Evolutionary conservation across 1,139 yeast genomes (phyloP).

Genomic region (Ogataea hybrid): DNA sequence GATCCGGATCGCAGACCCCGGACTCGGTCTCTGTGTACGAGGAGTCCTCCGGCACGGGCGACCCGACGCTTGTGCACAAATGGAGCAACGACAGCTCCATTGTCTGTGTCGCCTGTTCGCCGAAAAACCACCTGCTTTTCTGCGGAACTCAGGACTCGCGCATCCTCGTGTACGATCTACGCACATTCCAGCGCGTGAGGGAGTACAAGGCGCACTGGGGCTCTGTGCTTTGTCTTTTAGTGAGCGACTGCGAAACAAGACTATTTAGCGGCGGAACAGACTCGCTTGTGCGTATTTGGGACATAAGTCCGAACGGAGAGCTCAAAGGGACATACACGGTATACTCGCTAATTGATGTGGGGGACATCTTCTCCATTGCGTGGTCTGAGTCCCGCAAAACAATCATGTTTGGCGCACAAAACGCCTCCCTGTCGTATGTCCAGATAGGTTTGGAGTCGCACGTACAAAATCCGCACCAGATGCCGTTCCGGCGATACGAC

Average conservation of each 20-base stretch:
- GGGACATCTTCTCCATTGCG: constrained; percentile 84
- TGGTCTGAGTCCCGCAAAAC: constrained; percentile 63
- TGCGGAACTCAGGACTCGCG: constrained; percentile 96
- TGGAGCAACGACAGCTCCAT: constrained; percentile 79
- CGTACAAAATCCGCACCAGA: constrained; percentile 38
- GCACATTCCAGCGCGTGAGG: constrained; percentile 54
- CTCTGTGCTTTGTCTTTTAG: constrained; percentile 69
- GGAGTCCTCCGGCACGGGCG: background rate
- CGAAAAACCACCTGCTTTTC: constrained; percentile 55
- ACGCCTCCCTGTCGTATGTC: constrained; percentile 83
- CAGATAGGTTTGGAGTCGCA: constrained; percentile 36
- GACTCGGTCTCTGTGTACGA: constrained; percentile 5
- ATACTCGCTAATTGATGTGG: constrained; percentile 83
- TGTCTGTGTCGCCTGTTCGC: constrained; percentile 72
- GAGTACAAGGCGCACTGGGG: constrained; percentile 54
- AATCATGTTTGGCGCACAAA: constrained; percentile 85
- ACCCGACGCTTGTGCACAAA: constrained; percentile 49
- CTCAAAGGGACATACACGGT: constrained; percentile 56
- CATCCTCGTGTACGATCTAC: constrained; percentile 67
- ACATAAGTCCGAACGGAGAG: constrained; percentile 37
- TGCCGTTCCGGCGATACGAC: constrained; percentile 82
- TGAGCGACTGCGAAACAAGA: constrained; percentile 55
- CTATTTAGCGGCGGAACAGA: constrained; percentile 90
- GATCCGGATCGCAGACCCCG: constrained; percentile 8
- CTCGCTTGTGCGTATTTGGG: constrained; percentile 85